Base-by-base conservation (phyloP, 768 basidiomycete genomes). In the Hydnum rufescens region DNA sequence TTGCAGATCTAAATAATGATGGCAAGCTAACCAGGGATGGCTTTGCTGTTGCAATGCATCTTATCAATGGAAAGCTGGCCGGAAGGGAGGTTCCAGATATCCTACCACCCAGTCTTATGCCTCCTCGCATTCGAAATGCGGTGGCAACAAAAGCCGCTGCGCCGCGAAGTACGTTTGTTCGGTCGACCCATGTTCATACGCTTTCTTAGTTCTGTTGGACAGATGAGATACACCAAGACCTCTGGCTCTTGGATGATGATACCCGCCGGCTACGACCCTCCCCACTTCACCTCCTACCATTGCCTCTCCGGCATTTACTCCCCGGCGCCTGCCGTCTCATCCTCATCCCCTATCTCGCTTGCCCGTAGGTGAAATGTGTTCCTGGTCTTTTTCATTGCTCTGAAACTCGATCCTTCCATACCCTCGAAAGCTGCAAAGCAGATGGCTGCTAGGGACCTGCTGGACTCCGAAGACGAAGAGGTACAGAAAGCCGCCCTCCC, bases 1-100 rank as follows among this genome's bases (percentile, higher is more conserved):
- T 99, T 19, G 73, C 89, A 26, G 93, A 97, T 61, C 73, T 96
- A 23, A 77, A 82, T 56, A 82, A 81, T 50, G 82, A 93, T 53
- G 95, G 95, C 1, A 74, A 72, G 52, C 70, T 99, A 47, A 89
- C 80, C 2, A 74, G 79, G 51, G 92, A 96, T 48, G 87, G 89
- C 13, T 97, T 99, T 64, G 93, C 95, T 4, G 81, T 97, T 43
- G 95, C 90, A 3, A 77, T 92, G 77, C 76, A 93, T 66, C 73
- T 99, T 32, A 96, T 99, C 59, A 84, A 86, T 65, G 74, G 74
- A 60, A 88, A 81, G 64, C 67, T 95, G 5, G 71, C 75, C 4
- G 90, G 93, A 18, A 77, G 76, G 56, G 80, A 83, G 2, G 65
- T 95, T 43, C 87, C 88, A 0, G 59, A 70, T 0, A 62, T 65